These are phyloP conservation scores for Pseudogymnoascus sp. DNA, from an alignment of 2,329 filamentous ascomycete species.

Conservation along the genomic window DNA sequence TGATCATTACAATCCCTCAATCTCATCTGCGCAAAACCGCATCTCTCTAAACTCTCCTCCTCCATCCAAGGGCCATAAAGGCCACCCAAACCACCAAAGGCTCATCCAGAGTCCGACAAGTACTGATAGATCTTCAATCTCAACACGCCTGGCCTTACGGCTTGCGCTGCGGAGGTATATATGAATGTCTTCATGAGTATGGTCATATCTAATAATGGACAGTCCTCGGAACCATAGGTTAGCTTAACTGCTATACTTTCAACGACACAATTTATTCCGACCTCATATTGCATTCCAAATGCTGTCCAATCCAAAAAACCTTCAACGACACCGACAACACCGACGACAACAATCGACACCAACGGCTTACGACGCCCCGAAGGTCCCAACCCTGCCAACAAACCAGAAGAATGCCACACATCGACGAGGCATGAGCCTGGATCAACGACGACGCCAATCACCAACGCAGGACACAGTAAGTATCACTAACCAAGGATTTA, in stretches of 20 bases:
- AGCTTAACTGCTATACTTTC: conserved; percentile 40
- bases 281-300: conserved; percentile 64
- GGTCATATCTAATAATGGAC: conserved; percentile 14
- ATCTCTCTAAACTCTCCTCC: not conserved
- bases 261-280: conserved; percentile 48
- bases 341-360: conserved; percentile 84
- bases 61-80: not conserved
- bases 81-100: conserved; percentile 15
- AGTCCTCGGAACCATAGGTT: conserved; percentile 44
- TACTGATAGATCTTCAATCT: conserved; percentile 40
- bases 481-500: conserved; percentile 49
- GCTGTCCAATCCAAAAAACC: conserved; percentile 68
- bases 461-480: conserved; percentile 37
- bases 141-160: conserved; percentile 65
- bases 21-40: conserved; percentile 1
- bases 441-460: conserved; percentile 56
- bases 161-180: conserved; percentile 73
- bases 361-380: conserved; percentile 65
- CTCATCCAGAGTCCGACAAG: conserved; percentile 33
- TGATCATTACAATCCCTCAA: not conserved
- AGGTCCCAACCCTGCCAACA: conserved; percentile 57
- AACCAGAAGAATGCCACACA: conserved; percentile 51
- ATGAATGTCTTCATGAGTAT: not conserved
- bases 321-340: conserved; percentile 70
- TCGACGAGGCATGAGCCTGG: conserved; percentile 77